These are phyloP conservation scores for Neurospora intermedia DNA, from an alignment of 495 filamentous ascomycete genomes.

Conservation along the genomic window DNA sequence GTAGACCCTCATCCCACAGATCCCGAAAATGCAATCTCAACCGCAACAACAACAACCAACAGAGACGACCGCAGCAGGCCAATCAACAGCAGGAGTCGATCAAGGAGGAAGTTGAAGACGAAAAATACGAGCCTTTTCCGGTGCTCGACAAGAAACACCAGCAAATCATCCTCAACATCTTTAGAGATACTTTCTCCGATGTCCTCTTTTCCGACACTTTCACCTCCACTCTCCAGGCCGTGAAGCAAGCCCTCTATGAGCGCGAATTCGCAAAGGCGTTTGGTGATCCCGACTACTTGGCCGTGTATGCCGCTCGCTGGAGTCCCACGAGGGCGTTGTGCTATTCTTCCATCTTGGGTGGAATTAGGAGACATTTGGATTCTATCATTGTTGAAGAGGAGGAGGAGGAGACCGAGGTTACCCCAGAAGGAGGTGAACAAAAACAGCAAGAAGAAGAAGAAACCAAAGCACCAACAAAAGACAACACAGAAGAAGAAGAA, in stretches of 20 bases:
- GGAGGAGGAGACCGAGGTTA: not conserved
- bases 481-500: not conserved
- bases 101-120: slow-evolving; percentile 6
- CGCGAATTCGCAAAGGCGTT: slow-evolving; percentile 79
- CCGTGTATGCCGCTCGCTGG: slow-evolving; percentile 81
- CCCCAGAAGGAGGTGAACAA: slow-evolving; percentile 6
- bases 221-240: slow-evolving; percentile 51
- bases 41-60: not conserved
- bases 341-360: slow-evolving; percentile 57
- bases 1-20: not conserved
- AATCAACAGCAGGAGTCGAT: not conserved
- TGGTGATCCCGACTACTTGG: slow-evolving; percentile 50
- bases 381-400: not conserved
- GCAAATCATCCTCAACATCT: slow-evolving; percentile 69
- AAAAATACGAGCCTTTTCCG: slow-evolving; percentile 4
- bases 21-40: not conserved
- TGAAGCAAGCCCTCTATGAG: slow-evolving; percentile 76
- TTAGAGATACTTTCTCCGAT: slow-evolving; percentile 48
- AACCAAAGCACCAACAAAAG: not conserved
- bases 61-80: not conserved
- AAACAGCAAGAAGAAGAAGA: not conserved
- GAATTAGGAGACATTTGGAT: slow-evolving; percentile 31
- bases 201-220: slow-evolving; percentile 29
- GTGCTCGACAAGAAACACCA: slow-evolving; percentile 37
- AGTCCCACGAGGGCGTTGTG: slow-evolving; percentile 72